Evolutionary conservation across 169 alveolate genomes (phyloP), one percentile per base, ranked within the genome.

Genomic region (Plasmodium gallinaceum): DNA sequence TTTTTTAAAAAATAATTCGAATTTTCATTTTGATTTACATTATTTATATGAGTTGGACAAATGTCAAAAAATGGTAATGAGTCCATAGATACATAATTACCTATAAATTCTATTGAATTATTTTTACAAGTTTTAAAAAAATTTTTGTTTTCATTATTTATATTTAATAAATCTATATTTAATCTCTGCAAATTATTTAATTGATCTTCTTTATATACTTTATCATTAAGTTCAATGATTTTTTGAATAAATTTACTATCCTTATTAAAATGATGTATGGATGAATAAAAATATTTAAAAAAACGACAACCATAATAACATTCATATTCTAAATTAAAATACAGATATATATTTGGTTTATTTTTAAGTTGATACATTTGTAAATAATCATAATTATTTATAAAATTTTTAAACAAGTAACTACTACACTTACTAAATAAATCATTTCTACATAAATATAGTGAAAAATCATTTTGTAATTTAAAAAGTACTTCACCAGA

Each of bases 41-140:
- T 39, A 66, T 43, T 48, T 39, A 66, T 9, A 66, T 66, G 75
- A n/a, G 26, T 37, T 10, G 61, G 75, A 3, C 75, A 66, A 26
- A 22, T 37, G 5, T 32, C 61, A 66, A 66, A 66, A 66, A 66
- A 22, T 7, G 75, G 75, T 26, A 66, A 1, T 6, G 75, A 32
- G 14, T 32, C 16, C 8, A 39, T 39, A 18, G 39, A 24, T 20
- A 66, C 60, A n/a, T 24, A 12, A 24, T 66, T 66, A 37, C 75
- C 75, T 48, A 37, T 66, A 66, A 66, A 66, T 26, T 66, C 75
- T 18, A 54, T 66, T 20, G 58, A 18, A 24, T 66, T 39, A 20
- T 9, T 32, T 2, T 32, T 32, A 32, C 39, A 39, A n/a, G 62
- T 18, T 18, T n/a, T 46, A 18, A 18, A 7, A 10, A 7, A 7